These are phyloP conservation scores for Cnidoscolus chayamansa DNA, from an alignment of 441 rosid species.

Conservation along the genomic window DNA sequence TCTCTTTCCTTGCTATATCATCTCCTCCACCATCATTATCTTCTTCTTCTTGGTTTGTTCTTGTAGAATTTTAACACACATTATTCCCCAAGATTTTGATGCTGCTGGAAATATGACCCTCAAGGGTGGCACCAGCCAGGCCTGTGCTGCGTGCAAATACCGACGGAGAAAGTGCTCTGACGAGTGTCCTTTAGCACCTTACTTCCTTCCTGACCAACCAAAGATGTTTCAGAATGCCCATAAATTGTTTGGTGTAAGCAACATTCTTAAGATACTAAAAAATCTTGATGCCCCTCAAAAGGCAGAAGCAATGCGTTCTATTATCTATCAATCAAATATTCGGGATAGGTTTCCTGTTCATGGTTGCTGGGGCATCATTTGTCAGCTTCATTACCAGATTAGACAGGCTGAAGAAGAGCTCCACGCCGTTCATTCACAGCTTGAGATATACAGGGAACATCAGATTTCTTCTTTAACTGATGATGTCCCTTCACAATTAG, in stretches of 20 bases:
- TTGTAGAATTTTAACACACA: neutral
- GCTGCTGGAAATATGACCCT: slow-evolving; percentile 61
- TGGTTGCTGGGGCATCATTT: slow-evolving; percentile 66
- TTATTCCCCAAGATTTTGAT: slow-evolving; percentile 10
- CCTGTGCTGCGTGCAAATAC: slow-evolving; percentile 92
- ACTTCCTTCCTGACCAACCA: slow-evolving; percentile 72
- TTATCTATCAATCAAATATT: slow-evolving; percentile 62
- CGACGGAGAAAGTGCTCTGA: slow-evolving; percentile 67
- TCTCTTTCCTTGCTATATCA: neutral
- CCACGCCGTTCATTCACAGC: slow-evolving; percentile 42
- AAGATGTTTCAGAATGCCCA: slow-evolving; percentile 72
- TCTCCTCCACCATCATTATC: neutral
- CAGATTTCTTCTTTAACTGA: slow-evolving; percentile 35
- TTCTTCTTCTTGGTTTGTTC: neutral
- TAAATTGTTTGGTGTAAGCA: slow-evolving; percentile 73
- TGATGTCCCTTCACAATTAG: slow-evolving; percentile 58
- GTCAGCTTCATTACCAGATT: slow-evolving; percentile 45
- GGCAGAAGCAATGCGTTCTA: slow-evolving; percentile 73
- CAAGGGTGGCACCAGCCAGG: slow-evolving; percentile 77
- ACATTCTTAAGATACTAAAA: slow-evolving; percentile 55
- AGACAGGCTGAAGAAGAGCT: slow-evolving; percentile 56
- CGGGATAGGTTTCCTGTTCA: slow-evolving; percentile 75
- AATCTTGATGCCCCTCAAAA: slow-evolving; percentile 42
- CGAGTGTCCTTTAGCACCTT: slow-evolving; percentile 69
- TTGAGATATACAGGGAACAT: slow-evolving; percentile 53